Conservation (phyloP, 2,329 filamentous ascomycete genomes). For the Xylaria sp. region DNA sequence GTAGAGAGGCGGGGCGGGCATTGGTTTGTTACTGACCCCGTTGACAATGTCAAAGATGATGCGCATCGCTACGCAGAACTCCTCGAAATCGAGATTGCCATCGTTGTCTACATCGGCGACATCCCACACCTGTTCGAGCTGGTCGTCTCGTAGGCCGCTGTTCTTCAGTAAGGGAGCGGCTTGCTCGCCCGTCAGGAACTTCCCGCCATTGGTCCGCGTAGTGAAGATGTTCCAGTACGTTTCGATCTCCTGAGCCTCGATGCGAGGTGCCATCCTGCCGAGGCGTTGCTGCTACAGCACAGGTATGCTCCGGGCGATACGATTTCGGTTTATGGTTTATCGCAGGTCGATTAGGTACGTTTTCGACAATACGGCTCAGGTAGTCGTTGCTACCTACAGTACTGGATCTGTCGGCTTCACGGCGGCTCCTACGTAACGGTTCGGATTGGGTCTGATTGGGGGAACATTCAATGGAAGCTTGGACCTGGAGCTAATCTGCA, state of each 20-base stretch:
- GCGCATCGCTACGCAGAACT: conserved; percentile 99
- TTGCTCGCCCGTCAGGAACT: conserved; percentile 63
- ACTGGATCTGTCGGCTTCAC: background rate
- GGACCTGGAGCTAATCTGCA: background rate
- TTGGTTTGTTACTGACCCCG: conserved; percentile 58
- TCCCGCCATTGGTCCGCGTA: conserved; percentile 60
- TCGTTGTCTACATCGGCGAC: conserved; percentile 96
- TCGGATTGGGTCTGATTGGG: background rate
- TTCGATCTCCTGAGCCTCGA: conserved; percentile 64
- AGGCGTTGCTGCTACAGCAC: background rate
- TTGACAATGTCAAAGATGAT: conserved; percentile 97
- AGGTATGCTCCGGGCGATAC: background rate
- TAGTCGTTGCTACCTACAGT: background rate
- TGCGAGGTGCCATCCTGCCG: conserved; percentile 59
- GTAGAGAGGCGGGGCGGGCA: conserved; percentile 38
- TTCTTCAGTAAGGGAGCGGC: conserved; percentile 66
- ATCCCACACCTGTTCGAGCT: conserved; percentile 98
- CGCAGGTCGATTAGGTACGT: background rate
- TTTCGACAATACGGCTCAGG: background rate
- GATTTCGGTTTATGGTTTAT: background rate
- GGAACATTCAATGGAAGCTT: background rate
- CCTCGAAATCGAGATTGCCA: conserved; percentile 97
- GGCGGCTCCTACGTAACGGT: background rate
- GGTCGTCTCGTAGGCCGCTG: conserved; percentile 65
- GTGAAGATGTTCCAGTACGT: conserved; percentile 69